Base-by-base conservation (phyloP, 2,329 filamentous ascomycete species). In the Fusarium sacchari region DNA sequence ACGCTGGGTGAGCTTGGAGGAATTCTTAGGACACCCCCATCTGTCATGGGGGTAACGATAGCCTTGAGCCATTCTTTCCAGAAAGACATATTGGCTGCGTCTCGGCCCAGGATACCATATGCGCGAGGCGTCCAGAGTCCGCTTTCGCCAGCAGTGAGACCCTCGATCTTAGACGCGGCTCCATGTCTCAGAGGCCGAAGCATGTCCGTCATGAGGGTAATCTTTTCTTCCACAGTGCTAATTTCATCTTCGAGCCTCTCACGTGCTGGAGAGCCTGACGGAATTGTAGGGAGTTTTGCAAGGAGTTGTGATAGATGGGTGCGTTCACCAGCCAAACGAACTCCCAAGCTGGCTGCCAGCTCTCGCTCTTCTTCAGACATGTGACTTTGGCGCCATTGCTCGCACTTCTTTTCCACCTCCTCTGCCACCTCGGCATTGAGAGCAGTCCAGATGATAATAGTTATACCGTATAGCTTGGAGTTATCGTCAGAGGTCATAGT, bases 41-140 rank as follows among this genome's bases (percentile, higher is more conserved):
- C 95, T 3, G 92, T 95, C 96, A 98, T 99, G 34, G 96, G 96
- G 28, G 97, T 94, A n/a, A 96, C 87, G 15, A 98, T 89, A 12
- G 96, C 95, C 82, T 94, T 93, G 53, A 99, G 88, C 96, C 96
- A 99, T 81, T 99, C 96, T 82, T 98, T 98, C 95, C 96, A 99
- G 83, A 99, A 98, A 37, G 91, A 90, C 73, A 95, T 95, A 83
- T 97, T 89, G 68, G 91, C 92, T 18, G 88, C 87, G 80, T 99
- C 96, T 71, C 94, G 89, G 39, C 96, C 96, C 71, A 99, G 87
- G 70, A 99, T 92, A 66, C 96, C 96, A 80, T 97, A 99, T 3
- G 96, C 95, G 73, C 96, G 89, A 24, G 96, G 96, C 57, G 94
- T 95, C 96, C 96, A 99, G 68, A 98, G 91, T 5, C 96, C 96